Base-by-base conservation (phyloP, 164 flowering plant genomes). In the Nymphaea thermarum region DNA sequence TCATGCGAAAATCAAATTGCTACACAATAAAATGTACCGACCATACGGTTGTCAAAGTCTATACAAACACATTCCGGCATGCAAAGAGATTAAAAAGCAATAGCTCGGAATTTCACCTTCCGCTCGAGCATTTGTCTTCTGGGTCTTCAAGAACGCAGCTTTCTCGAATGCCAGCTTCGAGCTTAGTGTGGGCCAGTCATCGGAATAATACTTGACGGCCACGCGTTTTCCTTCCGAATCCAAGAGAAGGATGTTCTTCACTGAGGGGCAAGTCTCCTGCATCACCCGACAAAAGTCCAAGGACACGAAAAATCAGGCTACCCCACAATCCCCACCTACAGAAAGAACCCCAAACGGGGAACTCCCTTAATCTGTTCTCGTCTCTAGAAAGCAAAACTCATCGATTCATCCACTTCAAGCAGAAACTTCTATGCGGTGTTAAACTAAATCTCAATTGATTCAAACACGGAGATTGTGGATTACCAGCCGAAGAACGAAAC, bases 221-320 rank as follows among this genome's bases (percentile, higher is more conserved):
- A 87, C 80, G 60, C 88, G 87, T 59, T 80, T 82, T 65, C 90
- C 93, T 67, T 83, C 86, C 1, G 88, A 81, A 80, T 84, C 88
- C 67, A 88, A 66, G 43, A 86, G 80, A 51, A 88, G 84, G 43
- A 88, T 80, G 78, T 86, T 88, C 69, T 82, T 84, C 18, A 86
- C 68, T 1, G 77, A 70, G 66, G 87, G 90, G 70, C 82, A 74
- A 4, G 75, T 62, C 43, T 81, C 86, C 89, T 88, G 68, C 65
- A 68, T 45, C n/a, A 61, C 7, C 63, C 55, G 2, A 7, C 55
- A 2, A 2, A 47, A 47, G 11, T 6, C 55, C 55, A 47, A 7
- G 55, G 12, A 47, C 12, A 7, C 2, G 11, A 47, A 47, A 47
- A 47, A 47, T 7, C 11, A 47, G 12, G 4, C 12, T 47, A 47